Percentiles rank a stretch among this genome's conserved stretches.
These are phyloP conservation scores for Mimosa bimucronata DNA, from an alignment of 306 rosid species.

Conservation along the genomic window DNA sequence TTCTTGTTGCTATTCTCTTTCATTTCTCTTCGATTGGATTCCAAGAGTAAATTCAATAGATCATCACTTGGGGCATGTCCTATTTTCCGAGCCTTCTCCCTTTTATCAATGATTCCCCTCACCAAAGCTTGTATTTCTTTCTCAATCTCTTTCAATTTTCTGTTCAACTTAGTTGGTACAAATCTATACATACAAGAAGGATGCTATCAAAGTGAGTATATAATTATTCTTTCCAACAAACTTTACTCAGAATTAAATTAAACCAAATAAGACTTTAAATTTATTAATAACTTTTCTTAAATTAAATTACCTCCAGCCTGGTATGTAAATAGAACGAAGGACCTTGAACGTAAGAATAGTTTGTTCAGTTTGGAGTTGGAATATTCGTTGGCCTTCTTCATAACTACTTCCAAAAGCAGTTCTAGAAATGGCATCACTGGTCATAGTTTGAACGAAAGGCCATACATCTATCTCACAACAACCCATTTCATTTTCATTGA, in stretches of 20 bases:
- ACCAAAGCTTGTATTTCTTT: background rate
- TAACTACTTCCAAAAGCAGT: background rate
- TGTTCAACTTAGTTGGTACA: background rate
- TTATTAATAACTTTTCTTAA: background rate
- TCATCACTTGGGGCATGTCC: conserved; percentile 21
- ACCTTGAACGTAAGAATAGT: background rate
- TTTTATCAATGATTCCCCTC: conserved; percentile 1
- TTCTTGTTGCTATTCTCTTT: conserved; percentile 1
- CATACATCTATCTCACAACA: conserved; percentile 34
- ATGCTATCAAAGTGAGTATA: background rate
- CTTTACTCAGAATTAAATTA: background rate
- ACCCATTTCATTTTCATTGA: background rate
- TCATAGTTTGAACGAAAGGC: conserved; percentile 24
- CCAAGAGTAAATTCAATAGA: conserved; percentile 28
- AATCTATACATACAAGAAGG: background rate
- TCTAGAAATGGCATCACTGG: background rate
- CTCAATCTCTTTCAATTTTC: background rate
- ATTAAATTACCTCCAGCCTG: background rate
- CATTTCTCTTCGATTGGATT: background rate
- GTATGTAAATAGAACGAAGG: background rate
- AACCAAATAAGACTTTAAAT: too few species aligned
- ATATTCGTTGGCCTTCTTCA: background rate
- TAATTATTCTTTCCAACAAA: background rate
- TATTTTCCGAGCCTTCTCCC: background rate
- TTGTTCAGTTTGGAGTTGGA: background rate